Evolutionary conservation across 257 asterid species (phyloP).

Genomic region (Misopates orontium): DNA sequence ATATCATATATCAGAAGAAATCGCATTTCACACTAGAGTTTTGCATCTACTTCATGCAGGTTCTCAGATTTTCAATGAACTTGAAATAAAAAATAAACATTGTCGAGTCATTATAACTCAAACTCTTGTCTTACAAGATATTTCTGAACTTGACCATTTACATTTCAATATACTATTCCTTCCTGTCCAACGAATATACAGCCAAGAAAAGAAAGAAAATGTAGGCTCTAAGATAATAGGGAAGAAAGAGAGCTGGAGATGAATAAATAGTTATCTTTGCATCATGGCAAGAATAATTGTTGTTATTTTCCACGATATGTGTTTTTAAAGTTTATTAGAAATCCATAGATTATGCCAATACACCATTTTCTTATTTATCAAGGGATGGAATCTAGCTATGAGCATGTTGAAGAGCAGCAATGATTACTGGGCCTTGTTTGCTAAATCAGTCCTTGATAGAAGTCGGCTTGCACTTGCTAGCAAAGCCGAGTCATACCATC

Average conservation of each 20-base stretch:
- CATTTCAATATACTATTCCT: slow-evolving; percentile 1
- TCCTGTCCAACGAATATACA: slow-evolving; percentile 9
- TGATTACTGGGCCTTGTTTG: slow-evolving; percentile 83
- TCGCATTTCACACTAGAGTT: too few species aligned
- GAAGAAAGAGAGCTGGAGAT: background rate
- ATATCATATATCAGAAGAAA: too few species aligned
- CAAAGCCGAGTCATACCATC: slow-evolving; percentile 88
- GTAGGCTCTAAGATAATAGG: background rate
- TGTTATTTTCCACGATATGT: slow-evolving; percentile 11
- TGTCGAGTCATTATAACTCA: too few species aligned
- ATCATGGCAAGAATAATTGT: background rate
- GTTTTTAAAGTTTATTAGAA: slow-evolving; percentile 3
- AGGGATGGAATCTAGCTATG: slow-evolving; percentile 92
- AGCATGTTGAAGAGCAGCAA: slow-evolving; percentile 62
- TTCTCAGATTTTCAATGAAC: background rate
- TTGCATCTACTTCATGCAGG: background rate
- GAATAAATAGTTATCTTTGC: background rate
- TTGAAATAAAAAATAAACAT: background rate
- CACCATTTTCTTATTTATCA: slow-evolving; percentile 25
- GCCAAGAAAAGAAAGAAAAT: background rate
- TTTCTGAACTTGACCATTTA: background rate
- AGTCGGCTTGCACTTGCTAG: slow-evolving; percentile 86
- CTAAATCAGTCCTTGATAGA: slow-evolving; percentile 94
- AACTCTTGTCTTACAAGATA: background rate
- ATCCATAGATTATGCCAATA: slow-evolving; percentile 15